Conservation (phyloP, 192 early-diverging fungal species). For the Coemansia sp. region DNA sequence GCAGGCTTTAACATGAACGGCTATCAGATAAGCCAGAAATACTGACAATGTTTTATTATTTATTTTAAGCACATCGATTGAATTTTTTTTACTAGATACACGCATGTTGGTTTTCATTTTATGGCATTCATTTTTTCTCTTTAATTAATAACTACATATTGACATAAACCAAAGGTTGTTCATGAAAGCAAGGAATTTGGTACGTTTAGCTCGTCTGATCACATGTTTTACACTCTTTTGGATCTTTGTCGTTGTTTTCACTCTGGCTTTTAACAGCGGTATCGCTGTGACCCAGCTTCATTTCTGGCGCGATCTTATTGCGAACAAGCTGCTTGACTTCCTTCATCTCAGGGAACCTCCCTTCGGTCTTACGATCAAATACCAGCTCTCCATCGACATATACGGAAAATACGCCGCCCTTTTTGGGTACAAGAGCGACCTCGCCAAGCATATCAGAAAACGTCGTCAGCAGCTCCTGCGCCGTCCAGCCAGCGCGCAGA, state of each 20-base stretch:
- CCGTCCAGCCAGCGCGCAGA: constrained; percentile 66
- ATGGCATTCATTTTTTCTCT: no score
- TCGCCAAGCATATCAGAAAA: constrained; percentile 65
- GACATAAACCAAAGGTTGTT: no score
- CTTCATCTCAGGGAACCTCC: constrained; percentile 74
- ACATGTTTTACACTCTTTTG: not conserved
- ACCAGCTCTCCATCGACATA: constrained; percentile 40
- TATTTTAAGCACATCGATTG: no score
- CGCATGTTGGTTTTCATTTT: no score
- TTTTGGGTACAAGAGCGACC: constrained; percentile 65
- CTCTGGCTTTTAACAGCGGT: constrained; percentile 54
- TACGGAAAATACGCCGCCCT: constrained; percentile 37
- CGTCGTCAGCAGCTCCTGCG: constrained; percentile 69
- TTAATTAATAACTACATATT: no score
- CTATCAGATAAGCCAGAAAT: not conserved
- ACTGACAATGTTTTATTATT: not conserved
- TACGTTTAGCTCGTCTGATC: not conserved
- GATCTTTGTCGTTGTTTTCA: not conserved
- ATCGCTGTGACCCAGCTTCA: constrained; percentile 70
- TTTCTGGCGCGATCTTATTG: constrained; percentile 62
- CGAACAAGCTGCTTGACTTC: constrained; percentile 71
- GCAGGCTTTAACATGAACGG: constrained; percentile 1
- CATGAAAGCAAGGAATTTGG: no score
- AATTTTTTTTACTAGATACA: no score
- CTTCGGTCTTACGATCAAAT: constrained; percentile 67